Evolutionary conservation across 1,139 yeast species (phyloP), one percentile per base, ranked within the genome.

Genomic region (Magnusiomyces paraingens): DNA sequence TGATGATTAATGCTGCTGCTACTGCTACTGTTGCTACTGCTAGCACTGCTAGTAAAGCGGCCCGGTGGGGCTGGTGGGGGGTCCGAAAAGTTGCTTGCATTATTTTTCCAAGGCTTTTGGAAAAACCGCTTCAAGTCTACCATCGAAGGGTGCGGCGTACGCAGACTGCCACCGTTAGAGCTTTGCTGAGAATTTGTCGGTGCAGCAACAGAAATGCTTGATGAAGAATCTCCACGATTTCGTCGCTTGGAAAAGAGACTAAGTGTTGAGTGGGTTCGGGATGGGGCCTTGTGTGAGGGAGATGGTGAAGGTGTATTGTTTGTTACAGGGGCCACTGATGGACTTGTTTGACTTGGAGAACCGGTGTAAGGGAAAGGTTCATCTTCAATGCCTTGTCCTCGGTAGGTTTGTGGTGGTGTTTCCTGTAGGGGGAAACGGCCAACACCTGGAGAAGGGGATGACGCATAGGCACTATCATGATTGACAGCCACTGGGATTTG

Each of bases 91-190:
- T 47, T 47, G 17, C 46, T 47, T 4, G 49, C 55, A 22, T 53
- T 55, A 49, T 56, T 58, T 51, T 59, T 64, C 66, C 64, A 62
- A 15, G 64, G 65, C 54, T 66, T 65, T 47, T 66, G 69, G 59
- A 66, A 65, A 51, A 66, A 66, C 39, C 70, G 62, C 50, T 64
- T 66, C 44, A 66, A 58, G 44, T 66, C 70, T 4, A 64, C 62
- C 63, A 64, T 63, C 6, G 69, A 66, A 20, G 58, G 52, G 26
- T 58, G 50, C 46, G 58, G 57, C 42, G 56, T 53, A 6, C 50
- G 29, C 6, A 47, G 18, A 22, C 49, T 35, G 5, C 49, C 49
- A 3, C 44, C 43, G 38, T 21, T 21, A 14, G 47, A 43, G 21
- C 47, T 44, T 17, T 41, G 6, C 2, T 18, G 35, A 43, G 46